These are phyloP conservation scores for Salix brachista DNA, from an alignment of 345 rosid species.

Conservation along the genomic window DNA sequence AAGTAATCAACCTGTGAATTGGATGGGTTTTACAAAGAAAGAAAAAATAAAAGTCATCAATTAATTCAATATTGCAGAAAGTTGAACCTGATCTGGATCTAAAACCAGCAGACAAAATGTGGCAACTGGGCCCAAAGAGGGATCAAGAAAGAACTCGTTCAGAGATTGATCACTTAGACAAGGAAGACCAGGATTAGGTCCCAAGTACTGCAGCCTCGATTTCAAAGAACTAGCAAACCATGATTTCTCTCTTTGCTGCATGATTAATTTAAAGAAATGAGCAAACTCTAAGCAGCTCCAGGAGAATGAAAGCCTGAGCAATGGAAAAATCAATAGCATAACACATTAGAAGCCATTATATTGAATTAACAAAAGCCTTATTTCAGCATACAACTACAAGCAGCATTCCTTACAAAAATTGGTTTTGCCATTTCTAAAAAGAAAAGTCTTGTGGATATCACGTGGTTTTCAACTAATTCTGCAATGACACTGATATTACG, in stretches of 20 bases:
- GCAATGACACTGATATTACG: neutral
- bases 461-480: neutral
- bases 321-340: neutral
- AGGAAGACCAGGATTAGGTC: conserved; percentile 65
- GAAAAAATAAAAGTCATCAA: neutral
- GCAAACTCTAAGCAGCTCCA: conserved; percentile 4
- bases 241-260: conserved; percentile 76
- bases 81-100: conserved; percentile 73
- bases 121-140: conserved; percentile 59
- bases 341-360: neutral
- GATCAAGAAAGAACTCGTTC: conserved; percentile 42
- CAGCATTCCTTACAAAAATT: neutral
- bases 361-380: neutral
- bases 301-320: neutral
- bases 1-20: conserved; percentile 72
- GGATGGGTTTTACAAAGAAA: conserved; percentile 3
- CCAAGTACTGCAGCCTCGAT: conserved; percentile 62
- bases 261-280: conserved; percentile 2
- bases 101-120: conserved; percentile 64
- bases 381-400: neutral
- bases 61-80: conserved; percentile 1
- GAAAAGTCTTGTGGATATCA: neutral
- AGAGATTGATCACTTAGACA: conserved; percentile 36
- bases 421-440: neutral
- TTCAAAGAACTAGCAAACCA: conserved; percentile 68